Base-by-base conservation (phyloP, 169 alveolate species). In the Cryptosporidium sp. region DNA sequence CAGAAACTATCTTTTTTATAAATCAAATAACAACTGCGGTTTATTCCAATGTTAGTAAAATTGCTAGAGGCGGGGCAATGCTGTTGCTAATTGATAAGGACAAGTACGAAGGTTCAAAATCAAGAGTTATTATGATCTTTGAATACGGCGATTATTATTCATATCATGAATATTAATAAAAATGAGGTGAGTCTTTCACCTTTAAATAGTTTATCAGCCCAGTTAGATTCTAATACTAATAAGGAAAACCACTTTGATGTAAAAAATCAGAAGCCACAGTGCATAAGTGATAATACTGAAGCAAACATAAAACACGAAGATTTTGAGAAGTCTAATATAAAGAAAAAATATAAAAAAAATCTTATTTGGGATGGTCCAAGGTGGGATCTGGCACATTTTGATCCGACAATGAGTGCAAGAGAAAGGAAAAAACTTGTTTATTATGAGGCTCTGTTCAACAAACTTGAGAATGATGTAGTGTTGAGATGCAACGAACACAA, bases 351-450 rank as follows among this genome's bases (percentile, higher is more conserved):
- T 80, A 80, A 80, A 33, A 80, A 80, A 65, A 80, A 80, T 37
- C 39, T 80, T 16, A 23, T 80, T 23, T 80, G 89, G 89, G 89
- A 80, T 80, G 89, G 89, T 1, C 89, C 89, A 29, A 69, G 89
- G 10, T 80, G 89, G 89, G 89, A 80, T 42, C 45, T 80, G 53
- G 89, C 89, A 37, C 52, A 80, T 80, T 80, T 80, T 80, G 89
- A 80, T 67, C 89, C 89, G 14, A 21, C 80, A 26, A 80, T 80
- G 89, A 80, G 89, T 44, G 75, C 73, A 26, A 80, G 89, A 39
- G 89, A 80, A 44, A 80, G 62, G 33, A 80, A 80, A 33, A 80
- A 80, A 51, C 62, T 80, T 35, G 60, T 60, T 4, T 80, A 80
- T 80, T 80, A 80, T 44, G 89, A 80, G 21, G 26, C 51, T 18